Conservation (phyloP, 148 eudicot genomes). For the Amaranthus palmeri region DNA sequence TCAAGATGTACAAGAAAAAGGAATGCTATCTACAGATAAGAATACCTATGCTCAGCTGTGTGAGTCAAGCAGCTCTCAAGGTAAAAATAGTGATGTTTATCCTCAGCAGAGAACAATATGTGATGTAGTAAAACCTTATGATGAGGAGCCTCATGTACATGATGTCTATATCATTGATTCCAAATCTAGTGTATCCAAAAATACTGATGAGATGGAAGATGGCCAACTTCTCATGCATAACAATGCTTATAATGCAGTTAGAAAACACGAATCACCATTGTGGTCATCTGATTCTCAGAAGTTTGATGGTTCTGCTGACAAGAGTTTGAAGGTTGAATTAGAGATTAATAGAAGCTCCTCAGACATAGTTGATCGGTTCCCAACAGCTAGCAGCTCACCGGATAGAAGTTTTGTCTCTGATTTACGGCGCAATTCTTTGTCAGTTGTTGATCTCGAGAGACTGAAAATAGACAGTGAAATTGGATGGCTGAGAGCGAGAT, state of each 20-base stretch:
- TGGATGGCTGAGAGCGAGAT: slow-evolving; percentile 57
- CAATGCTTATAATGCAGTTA: slow-evolving; percentile 15
- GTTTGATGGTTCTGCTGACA: slow-evolving; percentile 17
- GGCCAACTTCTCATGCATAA: slow-evolving; percentile 12
- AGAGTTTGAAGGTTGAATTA: slow-evolving; percentile 16
- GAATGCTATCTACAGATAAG: slow-evolving; percentile 30
- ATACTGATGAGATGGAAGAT: slow-evolving; percentile 10
- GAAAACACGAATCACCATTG: slow-evolving; percentile 17
- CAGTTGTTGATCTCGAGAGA: slow-evolving; percentile 65
- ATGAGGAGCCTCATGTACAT: slow-evolving; percentile 39
- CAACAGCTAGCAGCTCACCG: slow-evolving; percentile 35
- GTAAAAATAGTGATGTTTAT: slow-evolving; percentile 14
- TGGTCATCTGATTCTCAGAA: slow-evolving; percentile 23
- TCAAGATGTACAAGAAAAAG: slow-evolving; percentile 42
- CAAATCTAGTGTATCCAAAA: slow-evolving; percentile 19
- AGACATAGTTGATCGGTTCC: slow-evolving; percentile 35
- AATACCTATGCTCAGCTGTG: slow-evolving; percentile 18
- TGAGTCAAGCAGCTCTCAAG: slow-evolving; percentile 20
- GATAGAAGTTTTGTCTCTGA: slow-evolving; percentile 27
- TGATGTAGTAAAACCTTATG: slow-evolving; percentile 17
- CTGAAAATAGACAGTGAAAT: slow-evolving; percentile 64
- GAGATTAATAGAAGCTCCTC: slow-evolving; percentile 38
- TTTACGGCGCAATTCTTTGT: slow-evolving; percentile 44
- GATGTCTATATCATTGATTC: slow-evolving; percentile 72
- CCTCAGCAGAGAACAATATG: slow-evolving; percentile 11